These are phyloP conservation scores for Pseudoneurospora amorphoporcata DNA, from an alignment of 495 filamentous ascomycete species.

Conservation along the genomic window DNA sequence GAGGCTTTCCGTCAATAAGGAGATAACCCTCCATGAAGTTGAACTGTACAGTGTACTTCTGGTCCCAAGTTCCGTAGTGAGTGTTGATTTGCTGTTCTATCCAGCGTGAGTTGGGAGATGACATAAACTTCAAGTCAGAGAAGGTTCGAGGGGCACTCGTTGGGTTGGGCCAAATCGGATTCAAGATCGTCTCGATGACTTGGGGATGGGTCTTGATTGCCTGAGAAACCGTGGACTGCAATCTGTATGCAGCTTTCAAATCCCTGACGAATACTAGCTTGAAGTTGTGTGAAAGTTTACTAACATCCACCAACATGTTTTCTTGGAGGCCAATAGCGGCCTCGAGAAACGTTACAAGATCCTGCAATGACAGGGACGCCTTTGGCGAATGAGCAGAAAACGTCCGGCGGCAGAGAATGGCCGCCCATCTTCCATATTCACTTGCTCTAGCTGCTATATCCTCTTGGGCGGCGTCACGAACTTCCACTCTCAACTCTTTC, in stretches of 20 bases:
- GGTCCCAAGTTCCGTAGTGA: neutral
- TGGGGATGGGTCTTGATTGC: neutral
- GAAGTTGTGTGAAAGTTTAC: neutral
- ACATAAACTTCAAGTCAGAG: neutral
- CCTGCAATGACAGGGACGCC: neutral
- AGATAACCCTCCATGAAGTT: neutral
- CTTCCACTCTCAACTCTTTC: neutral
- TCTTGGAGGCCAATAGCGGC: neutral
- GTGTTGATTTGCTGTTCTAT: neutral
- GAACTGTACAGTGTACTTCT: neutral
- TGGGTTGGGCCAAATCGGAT: neutral
- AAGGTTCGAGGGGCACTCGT: neutral
- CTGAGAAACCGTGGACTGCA: neutral
- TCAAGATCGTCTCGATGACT: neutral
- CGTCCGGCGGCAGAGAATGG: conserved; percentile 2
- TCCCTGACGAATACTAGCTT: neutral
- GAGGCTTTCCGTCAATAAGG: neutral
- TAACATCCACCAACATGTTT: neutral
- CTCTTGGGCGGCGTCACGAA: neutral
- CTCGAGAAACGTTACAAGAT: neutral
- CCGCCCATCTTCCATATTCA: conserved; percentile 1
- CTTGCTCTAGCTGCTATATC: neutral
- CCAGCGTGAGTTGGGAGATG: neutral
- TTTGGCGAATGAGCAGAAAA: neutral
- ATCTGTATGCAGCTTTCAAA: neutral